A percentile compares a stretch with the other conserved stretches of the same genome.
Conservation (phyloP, 257 asterid genomes). For the Solanum pimpinellifolium region DNA sequence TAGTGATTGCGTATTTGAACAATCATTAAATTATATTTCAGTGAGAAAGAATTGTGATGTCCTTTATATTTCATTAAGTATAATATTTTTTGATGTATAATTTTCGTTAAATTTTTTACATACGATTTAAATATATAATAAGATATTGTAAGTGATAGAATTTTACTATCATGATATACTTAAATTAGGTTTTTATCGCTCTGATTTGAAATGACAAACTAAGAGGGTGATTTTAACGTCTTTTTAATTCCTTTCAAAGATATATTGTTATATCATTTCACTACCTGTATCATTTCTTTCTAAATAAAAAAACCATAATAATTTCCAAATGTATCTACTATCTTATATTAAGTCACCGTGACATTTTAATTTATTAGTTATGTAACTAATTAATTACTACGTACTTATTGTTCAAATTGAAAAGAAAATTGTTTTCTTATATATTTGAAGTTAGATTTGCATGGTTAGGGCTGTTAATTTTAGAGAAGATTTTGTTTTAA, state of each 20-base stretch:
- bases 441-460: background rate
- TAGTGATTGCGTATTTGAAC: background rate
- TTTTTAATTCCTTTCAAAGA: background rate
- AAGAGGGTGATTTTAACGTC: background rate
- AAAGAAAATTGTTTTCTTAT: background rate
- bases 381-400: no score
- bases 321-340: background rate
- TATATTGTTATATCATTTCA: background rate
- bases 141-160: background rate
- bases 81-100: background rate
- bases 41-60: background rate
- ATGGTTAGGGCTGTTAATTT: background rate
- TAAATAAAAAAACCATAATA: background rate
- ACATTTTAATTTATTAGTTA: background rate
- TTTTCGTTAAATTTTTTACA: background rate
- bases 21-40: background rate
- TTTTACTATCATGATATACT: background rate
- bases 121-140: background rate
- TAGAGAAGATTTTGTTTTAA: background rate
- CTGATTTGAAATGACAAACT: background rate
- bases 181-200: background rate
- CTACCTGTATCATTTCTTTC: background rate
- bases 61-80: no score
- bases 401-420: no score
- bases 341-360: background rate